Base-by-base conservation (phyloP, 2,329 filamentous ascomycete genomes). In the Diplodia scrobiculata region DNA sequence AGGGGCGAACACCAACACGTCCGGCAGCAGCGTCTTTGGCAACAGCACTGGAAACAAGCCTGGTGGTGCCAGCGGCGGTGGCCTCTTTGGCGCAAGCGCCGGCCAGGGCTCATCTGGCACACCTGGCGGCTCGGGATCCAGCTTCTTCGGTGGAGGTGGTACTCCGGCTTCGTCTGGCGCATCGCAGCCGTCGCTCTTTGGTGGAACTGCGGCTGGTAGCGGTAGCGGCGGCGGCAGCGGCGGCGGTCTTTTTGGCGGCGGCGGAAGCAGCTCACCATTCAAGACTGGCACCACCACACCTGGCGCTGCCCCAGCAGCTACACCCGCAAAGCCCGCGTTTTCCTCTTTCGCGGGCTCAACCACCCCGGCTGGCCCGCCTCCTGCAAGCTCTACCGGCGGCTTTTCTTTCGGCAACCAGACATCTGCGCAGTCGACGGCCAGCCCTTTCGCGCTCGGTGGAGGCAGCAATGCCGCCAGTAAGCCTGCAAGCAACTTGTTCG, bases 361-460 rank as follows among this genome's bases (percentile, higher is more conserved):
- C 3, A 78, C 76, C 11, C 76, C 76, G 51, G 76, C 76, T n/a
- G 76, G 76, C 55, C 72, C 74, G 25, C 76, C 76, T 50, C 67
- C 67, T 52, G 74, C 76, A 45, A 54, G 36, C 34, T 66, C 63
- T 34, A 55, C 53, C 19, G 62, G 52, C 21, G 41, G 58, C 32
- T 54, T 65, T 36, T 41, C 45, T 11, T 67, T 67, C 14, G 38
- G 41, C 48, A 34, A 17, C 19, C 48, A 66, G 45, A 4, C 64
- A 52, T 51, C 64, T 17, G 36, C 41, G 7, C 52, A 29, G 52
- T 32, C 36, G n/a, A n/a, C 58, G 0, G n/a, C 58, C 17, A 62
- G 58, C 45, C 38, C 58, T 14, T 62, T 62, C 32, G 14, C 29
- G 27, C 27, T 66, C 25, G 58, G 65, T 45, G 58, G 53, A n/a